Evolutionary conservation across 2,329 filamentous ascomycete species (phyloP).

Genomic region (Ciborinia camelliae): DNA sequence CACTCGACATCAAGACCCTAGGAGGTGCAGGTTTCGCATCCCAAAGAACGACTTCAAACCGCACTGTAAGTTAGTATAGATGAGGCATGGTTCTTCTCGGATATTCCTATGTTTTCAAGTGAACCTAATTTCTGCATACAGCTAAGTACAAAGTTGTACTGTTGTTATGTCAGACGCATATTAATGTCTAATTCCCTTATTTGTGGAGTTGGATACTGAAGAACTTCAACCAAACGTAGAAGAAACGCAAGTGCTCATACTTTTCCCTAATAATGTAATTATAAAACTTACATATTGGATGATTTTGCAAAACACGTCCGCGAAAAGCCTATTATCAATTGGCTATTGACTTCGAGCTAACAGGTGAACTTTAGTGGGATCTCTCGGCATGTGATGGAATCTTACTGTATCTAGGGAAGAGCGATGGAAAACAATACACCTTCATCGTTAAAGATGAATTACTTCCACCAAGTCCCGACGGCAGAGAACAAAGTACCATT

Average conservation of each 20-base stretch:
- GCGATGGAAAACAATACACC: slow-evolving; percentile 68
- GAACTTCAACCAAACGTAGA: not conserved
- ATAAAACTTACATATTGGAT: not conserved
- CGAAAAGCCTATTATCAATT: not conserved
- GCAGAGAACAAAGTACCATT: slow-evolving; percentile 67
- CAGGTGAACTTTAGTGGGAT: slow-evolving; percentile 51
- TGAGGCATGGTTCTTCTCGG: not conserved
- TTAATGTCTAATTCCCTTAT: not conserved
- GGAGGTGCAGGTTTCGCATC: slow-evolving; percentile 81
- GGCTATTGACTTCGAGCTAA: not conserved
- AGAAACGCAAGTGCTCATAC: not conserved
- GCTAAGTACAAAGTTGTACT: slow-evolving; percentile 4
- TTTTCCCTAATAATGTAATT: not conserved
- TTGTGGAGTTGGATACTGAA: not conserved
- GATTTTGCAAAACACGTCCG: not conserved
- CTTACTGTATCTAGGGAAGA: slow-evolving; percentile 48
- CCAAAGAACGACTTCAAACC: slow-evolving; percentile 61
- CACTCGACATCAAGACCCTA: slow-evolving; percentile 68
- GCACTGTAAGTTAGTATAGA: slow-evolving; percentile 30
- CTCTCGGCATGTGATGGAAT: slow-evolving; percentile 61
- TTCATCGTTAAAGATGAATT: slow-evolving; percentile 71
- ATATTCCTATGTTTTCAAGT: not conserved
- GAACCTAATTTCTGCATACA: not conserved
- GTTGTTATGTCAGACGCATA: not conserved
- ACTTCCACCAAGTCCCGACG: slow-evolving; percentile 54